Evolutionary conservation across 2,329 filamentous ascomycete genomes (phyloP), one percentile per base, ranked within the genome.

Genomic region (Diaporthe ilicicola): DNA sequence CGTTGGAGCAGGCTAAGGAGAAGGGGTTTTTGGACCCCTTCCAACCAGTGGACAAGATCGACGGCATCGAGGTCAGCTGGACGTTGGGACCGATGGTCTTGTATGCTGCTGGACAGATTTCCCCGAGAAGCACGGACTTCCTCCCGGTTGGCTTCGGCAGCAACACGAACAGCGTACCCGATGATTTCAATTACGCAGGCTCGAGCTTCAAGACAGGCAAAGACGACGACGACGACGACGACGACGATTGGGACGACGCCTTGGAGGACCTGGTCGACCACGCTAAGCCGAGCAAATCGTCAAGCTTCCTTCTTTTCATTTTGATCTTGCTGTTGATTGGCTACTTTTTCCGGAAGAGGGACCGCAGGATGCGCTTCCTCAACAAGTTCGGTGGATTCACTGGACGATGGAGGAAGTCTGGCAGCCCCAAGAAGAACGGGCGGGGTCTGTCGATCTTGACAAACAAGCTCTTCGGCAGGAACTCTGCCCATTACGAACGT

Each of bases 41-140:
- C 83, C 93, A 95, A 79, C 94, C 96, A 0, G 93, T 98, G 37
- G 91, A 99, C 81, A 96, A 96, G 81, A 95, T 99, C 75, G 90
- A 94, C 75, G 93, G 91, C 22, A 92, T 94, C 8, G 97, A 99
- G 84, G 92, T 99, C 22, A 97, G 94, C 84, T 99, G 96, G 96
- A 98, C 96, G 0, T 84, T 99, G 6, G 96, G 96, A 1, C 97
- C 98, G 79, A 98, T 98, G 88, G 89, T 99, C 8, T 88, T 99
- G 5, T 98, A 98, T 76, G 96, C 96, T 5, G 91, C 95, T 0
- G 96, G 94, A 4, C 94, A 98, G 79, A 87, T 99, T 7, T 91
- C 93, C 1, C 88, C 93, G 0, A 82, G 86, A 8, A 86, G 84
- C 1, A 83, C 86, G 22, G 83, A 88, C 51, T 84, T 86, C 19